A percentile compares a stretch with the other conserved stretches of the same genome.
Evolutionary conservation across 257 asterid genomes (phyloP).

Genomic region (Solanum clarkiae): DNA sequence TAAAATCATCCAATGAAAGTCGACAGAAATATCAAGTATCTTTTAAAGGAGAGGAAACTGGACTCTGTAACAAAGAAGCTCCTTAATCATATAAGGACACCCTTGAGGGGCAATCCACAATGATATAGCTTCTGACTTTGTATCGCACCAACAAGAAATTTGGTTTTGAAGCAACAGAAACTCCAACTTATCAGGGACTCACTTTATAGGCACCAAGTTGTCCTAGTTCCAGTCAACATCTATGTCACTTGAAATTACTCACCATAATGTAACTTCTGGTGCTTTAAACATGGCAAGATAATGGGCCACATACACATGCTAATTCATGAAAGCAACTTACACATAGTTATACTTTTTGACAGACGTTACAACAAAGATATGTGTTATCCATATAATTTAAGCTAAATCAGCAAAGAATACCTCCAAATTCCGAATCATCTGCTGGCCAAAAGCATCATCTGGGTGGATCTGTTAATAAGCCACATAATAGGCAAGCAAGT

Average conservation of each 20-base stretch:
- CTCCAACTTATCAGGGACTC: background rate
- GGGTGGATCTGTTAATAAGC: slow-evolving; percentile 67
- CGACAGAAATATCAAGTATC: background rate
- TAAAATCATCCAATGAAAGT: background rate
- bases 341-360: background rate
- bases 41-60: background rate
- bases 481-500: background rate
- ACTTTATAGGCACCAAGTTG: background rate
- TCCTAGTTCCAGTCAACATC: background rate
- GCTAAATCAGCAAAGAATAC: slow-evolving; percentile 19
- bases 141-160: background rate
- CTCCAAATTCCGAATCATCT: slow-evolving; percentile 95
- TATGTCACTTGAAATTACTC: background rate
- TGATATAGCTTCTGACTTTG: background rate
- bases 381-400: background rate
- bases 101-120: background rate
- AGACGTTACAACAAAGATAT: background rate
- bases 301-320: background rate
- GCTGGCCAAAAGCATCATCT: slow-evolving; percentile 96
- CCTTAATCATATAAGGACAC: background rate
- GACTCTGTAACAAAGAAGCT: background rate
- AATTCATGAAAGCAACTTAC: background rate
- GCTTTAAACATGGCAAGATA: background rate
- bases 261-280: background rate
- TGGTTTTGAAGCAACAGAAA: background rate